These are phyloP conservation scores for Blastocystis sp. DNA, from an alignment of 352 stramenopile genomes.

Conservation along the genomic window DNA sequence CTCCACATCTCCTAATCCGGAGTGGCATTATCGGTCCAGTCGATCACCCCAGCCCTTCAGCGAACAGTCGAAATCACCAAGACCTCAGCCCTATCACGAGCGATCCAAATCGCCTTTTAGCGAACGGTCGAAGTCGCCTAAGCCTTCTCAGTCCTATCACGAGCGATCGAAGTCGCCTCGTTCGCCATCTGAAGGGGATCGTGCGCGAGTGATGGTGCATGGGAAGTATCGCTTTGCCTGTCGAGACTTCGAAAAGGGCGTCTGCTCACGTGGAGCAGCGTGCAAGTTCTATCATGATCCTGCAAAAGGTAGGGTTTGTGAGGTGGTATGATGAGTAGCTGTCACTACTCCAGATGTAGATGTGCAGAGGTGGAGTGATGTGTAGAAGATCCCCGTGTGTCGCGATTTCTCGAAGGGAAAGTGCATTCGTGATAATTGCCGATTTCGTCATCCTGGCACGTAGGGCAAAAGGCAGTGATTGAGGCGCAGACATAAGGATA, in stretches of 20 bases:
- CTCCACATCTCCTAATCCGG: not conserved
- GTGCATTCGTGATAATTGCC: constrained; percentile 38
- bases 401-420: constrained; percentile 28
- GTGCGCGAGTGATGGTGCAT: not conserved
- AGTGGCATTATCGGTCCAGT: not conserved
- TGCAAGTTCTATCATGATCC: constrained; percentile 62
- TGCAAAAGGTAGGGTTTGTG: constrained; percentile 7
- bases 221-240: constrained; percentile 29
- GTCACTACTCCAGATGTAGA: constrained; percentile 6
- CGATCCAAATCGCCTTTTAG: not conserved
- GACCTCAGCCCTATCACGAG: not conserved
- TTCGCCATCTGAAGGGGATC: not conserved
- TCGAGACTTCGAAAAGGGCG: constrained; percentile 53
- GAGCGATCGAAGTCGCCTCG: not conserved
- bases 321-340: not conserved
- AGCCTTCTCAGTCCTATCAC: not conserved
- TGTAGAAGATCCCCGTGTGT: constrained; percentile 53
- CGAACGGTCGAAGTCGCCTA: not conserved
- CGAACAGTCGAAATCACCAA: not conserved
- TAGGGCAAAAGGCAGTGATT: not conserved
- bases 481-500: constrained; percentile 47
- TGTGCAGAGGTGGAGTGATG: not conserved
- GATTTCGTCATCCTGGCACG: constrained; percentile 54
- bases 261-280: constrained; percentile 29
- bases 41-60: not conserved